phyloP scores from a whole-genome alignment of 169 alveolate species.

The Plasmodium malariae region DNA sequence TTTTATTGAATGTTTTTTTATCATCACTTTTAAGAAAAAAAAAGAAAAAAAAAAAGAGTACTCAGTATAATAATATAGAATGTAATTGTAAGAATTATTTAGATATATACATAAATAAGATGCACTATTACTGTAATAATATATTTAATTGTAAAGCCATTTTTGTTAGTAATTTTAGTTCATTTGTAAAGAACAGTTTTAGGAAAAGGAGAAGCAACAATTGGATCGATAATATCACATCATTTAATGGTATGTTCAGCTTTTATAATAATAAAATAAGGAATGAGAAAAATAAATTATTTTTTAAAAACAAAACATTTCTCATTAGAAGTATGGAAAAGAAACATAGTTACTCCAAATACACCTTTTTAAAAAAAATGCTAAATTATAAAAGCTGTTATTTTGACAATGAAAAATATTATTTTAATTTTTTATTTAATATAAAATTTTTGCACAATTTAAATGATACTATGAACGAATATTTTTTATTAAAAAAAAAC shows the following conservation, averaged over 20 bases:
- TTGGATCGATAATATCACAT: constrained; percentile 1
- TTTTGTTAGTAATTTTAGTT: constrained; percentile 17
- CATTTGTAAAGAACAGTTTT: constrained; percentile 15
- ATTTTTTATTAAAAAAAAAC: constrained; percentile 35
- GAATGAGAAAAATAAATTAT: neutral
- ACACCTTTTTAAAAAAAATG: constrained; percentile 10
- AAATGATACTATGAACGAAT: constrained; percentile 31
- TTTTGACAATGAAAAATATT: constrained; percentile 46
- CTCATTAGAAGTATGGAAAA: constrained; percentile 1
- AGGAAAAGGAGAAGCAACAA: neutral
- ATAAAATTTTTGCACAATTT: constrained; percentile 14
- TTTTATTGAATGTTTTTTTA: constrained; percentile 20
- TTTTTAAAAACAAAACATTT: constrained; percentile 16
- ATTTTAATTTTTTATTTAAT: constrained; percentile 41
- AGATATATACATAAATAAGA: constrained; percentile 32
- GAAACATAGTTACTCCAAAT: constrained; percentile 20
- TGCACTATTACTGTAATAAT: constrained; percentile 51
- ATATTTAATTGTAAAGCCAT: constrained; percentile 37
- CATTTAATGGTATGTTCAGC: constrained; percentile 1
- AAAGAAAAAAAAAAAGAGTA: neutral
- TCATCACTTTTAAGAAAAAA: constrained; percentile 12
- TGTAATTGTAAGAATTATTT: constrained; percentile 27
- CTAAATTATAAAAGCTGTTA: constrained; percentile 10
- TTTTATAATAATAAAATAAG: constrained; percentile 11
- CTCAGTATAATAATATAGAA: neutral